Evolutionary conservation across 1,139 yeast genomes (phyloP), one percentile per base, ranked within the genome.

Genomic region (Debaryomyces nepalensis): DNA sequence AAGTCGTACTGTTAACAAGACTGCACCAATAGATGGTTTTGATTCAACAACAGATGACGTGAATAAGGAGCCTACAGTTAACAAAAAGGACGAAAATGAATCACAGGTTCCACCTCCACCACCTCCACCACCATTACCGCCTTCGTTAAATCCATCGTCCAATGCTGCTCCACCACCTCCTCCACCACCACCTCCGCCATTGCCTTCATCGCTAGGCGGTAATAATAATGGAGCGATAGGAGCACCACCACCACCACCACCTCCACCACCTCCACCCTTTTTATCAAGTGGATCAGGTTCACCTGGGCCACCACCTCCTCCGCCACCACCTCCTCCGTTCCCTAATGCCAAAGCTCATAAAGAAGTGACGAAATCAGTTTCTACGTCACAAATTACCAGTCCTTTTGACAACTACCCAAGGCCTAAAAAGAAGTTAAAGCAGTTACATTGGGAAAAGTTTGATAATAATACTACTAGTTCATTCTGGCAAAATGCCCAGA

Each of bases 361-460:
- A 26, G 29, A 34, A 22, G 12, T 9, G 2, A 10, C 6, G 11
- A 49, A 50, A 12, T 52, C 58, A 30, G 54, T 57, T 4, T 51
- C 58, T 6, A 58, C 65, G 5, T 57, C 67, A 4, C 55, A 63
- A 23, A 19, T 43, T 8, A 6, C 44, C 3, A 40, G 38, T 12
- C 72, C 81, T 39, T 80, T 80, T 53, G 87, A 81, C 40, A 70
- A 70, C 41, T 77, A 78, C 52, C 91, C 91, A 36, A 75, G 91
- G 54, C 91, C 95, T 18, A 84, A 84, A 68, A 81, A 77, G 66
- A 85, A 83, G 71, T 70, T 86, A 63, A 86, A 86, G 58, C 95
- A 86, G 60, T 69, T 86, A 50, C 95, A 87, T 56, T 87, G 95
- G 95, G 95, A 87, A 52, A 86, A 85, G 55, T 70, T 86, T 44